Conservation (phyloP, 495 filamentous ascomycete genomes). For the Annulohypoxylon stygium region DNA sequence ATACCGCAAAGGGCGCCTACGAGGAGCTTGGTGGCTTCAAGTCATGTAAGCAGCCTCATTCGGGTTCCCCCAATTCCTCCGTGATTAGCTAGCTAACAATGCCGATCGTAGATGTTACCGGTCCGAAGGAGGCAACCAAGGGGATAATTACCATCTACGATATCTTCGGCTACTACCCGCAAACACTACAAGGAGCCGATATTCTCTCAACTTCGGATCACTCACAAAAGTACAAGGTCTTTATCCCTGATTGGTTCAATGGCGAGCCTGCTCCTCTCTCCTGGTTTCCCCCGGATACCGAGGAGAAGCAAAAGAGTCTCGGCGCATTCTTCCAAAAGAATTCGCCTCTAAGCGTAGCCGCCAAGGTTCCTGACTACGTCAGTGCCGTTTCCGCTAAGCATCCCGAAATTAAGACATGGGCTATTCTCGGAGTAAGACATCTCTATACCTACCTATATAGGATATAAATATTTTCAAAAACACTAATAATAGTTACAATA, state of each 20-base stretch:
- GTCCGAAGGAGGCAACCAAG: constrained; percentile 67
- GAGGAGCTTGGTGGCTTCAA: constrained; percentile 73
- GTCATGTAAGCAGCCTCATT: constrained; percentile 67
- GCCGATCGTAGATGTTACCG: constrained; percentile 67
- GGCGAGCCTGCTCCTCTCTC: constrained; percentile 68
- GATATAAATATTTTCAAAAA: not conserved
- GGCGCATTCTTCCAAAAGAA: constrained; percentile 80
- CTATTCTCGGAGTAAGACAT: constrained; percentile 74
- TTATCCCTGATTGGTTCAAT: constrained; percentile 78
- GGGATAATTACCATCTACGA: constrained; percentile 75
- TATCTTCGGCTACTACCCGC: constrained; percentile 79
- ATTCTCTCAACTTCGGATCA: constrained; percentile 71
- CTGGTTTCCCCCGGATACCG: constrained; percentile 80
- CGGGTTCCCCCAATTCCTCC: not conserved
- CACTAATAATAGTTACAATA: constrained; percentile 24
- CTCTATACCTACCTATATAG: not conserved
- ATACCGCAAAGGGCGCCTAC: constrained; percentile 75
- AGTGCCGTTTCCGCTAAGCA: constrained; percentile 66
- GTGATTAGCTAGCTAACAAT: constrained; percentile 10
- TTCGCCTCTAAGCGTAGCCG: constrained; percentile 71
- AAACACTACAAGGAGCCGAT: constrained; percentile 78
- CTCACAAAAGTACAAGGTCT: constrained; percentile 70
- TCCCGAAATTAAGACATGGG: constrained; percentile 79
- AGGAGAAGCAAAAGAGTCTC: constrained; percentile 82
- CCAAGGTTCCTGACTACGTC: constrained; percentile 73